Conservation (phyloP, 306 rosid species). For the Quercus mongolica region DNA sequence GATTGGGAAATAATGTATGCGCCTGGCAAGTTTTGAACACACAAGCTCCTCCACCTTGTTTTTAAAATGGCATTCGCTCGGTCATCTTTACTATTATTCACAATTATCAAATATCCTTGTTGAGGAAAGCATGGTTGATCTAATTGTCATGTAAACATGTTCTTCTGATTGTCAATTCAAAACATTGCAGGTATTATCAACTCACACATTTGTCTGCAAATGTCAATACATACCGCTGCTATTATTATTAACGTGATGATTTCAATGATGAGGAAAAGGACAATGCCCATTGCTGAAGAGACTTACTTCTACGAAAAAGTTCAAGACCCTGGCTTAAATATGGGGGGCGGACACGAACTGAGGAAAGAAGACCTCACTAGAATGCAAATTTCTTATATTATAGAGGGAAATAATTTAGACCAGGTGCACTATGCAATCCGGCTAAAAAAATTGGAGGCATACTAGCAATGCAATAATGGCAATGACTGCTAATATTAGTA, state of each 20-base stretch:
- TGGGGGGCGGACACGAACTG: conserved; percentile 47
- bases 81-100: not conserved
- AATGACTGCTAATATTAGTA: not conserved
- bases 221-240: not conserved
- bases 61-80: too few species aligned
- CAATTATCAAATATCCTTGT: not conserved
- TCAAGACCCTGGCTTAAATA: conserved; percentile 79
- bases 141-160: not conserved
- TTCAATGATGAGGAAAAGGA: not conserved
- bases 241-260: not conserved
- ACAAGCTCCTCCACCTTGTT: too few species aligned
- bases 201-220: too few species aligned
- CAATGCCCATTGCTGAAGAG: conserved; percentile 3
- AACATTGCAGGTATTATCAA: not conserved
- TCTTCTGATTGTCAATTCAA: not conserved
- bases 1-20: too few species aligned
- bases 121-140: not conserved
- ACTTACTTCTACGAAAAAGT: conserved; percentile 75
- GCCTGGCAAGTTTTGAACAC: too few species aligned
- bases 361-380: conserved; percentile 41
- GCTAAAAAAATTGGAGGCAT: not conserved
- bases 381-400: not conserved
- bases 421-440: not conserved
- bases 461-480: not conserved
- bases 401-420: not conserved